Evolutionary conservation across 345 rosid species (phyloP).

Genomic region (Eucalyptus virginea): DNA sequence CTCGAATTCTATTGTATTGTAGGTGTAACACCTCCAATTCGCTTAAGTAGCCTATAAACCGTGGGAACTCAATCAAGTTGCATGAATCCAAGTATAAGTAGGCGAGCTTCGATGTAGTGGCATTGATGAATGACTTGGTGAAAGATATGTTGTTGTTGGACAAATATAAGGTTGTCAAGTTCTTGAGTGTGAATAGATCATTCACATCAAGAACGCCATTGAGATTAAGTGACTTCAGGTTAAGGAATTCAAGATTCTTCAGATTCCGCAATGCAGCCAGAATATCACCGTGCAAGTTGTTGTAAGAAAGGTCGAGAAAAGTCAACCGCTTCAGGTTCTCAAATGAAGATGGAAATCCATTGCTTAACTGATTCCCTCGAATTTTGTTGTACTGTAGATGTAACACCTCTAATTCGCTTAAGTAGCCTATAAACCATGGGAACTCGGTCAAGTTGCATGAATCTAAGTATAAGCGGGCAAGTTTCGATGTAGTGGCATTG

Average conservation of each 20-base stretch:
- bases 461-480: background rate
- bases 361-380: background rate
- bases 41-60: background rate
- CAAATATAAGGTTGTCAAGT: rapidly evolving
- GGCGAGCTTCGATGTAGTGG: background rate
- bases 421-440: background rate
- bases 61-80: background rate
- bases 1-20: too few species aligned
- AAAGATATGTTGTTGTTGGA: background rate
- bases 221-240: background rate
- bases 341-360: background rate
- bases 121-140: background rate
- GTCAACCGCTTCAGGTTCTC: background rate
- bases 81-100: background rate
- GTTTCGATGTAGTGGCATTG: too few species aligned
- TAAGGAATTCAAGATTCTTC: rapidly evolving
- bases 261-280: background rate
- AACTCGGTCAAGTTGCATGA: background rate
- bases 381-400: rapidly evolving
- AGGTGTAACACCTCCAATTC: rapidly evolving
- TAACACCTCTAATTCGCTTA: rapidly evolving
- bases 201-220: background rate
- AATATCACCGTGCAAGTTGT: background rate
- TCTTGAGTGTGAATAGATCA: background rate
- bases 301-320: rapidly evolving